Evolutionary conservation across 257 asterid species (phyloP), one percentile per base, ranked within the genome.

Genomic region (Lithospermum erythrorhizon): DNA sequence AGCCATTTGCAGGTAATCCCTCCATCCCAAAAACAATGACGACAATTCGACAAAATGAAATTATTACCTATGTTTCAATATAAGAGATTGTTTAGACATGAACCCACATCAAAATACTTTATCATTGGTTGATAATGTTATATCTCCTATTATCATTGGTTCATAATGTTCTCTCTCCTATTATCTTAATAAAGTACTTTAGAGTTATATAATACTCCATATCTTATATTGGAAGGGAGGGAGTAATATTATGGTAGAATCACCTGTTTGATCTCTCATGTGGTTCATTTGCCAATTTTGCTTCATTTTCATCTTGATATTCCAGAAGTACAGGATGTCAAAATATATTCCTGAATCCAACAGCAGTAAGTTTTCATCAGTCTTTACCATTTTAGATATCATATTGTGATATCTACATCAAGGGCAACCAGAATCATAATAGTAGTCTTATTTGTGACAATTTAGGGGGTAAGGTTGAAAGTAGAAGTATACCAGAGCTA

Each of bases 251-350:
- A 3, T 32, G 45, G 45, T 1, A 3, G 45, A 32, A 32, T 9
- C 45, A 5, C 45, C 45, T 32, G 45, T 32, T 32, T 32, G 21
- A 24, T 21, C 22, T 24, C 23, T 5, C 9, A 7, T 9, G 22
- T 17, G 27, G 32, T 17, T 30, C 9, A 13, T 8, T 58, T 68
- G n/a, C n/a, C n/a, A n/a, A n/a, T n/a, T n/a, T n/a, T n/a, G 21
- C 64, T 45, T 32, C 22, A 27, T 61, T 5, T 25, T 63, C 10
- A 19, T 30, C 55, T 19, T 65, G 6, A 58, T 30, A 21, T 20
- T 60, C 32, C 89, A 88, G 94, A 89, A 86, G 71, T 89, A 86
- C 78, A 75, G 96, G 77, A 82, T 89, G 95, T 82, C 94, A 9
- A 77, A 83, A 68, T 86, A 85, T 62, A 77, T 88, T 55, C 84